Evolutionary conservation across 495 filamentous ascomycete genomes (phyloP), one percentile per base, ranked within the genome.

Genomic region (Neurospora pannonica): DNA sequence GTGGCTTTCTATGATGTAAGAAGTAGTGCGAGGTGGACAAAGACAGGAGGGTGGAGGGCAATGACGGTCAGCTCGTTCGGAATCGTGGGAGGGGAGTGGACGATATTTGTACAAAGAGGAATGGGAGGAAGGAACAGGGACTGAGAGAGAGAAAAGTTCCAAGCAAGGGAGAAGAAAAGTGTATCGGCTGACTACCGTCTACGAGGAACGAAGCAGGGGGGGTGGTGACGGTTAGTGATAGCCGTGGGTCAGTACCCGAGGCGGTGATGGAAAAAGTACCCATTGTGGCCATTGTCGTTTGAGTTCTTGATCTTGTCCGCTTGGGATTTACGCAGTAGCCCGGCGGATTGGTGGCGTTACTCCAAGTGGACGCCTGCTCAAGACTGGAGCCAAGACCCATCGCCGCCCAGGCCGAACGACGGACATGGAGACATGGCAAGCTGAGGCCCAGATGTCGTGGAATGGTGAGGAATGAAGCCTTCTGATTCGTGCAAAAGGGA

Each of bases 51-150:
- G 11, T 38, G 31, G 19, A 31, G 40, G 43, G 21, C 34, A 46
- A n/a, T 21, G 31, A 34, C 19, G 4, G 13, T 28, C 28, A 71
- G 38, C 42, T 71, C 36, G n/a, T 75, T 71, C 31, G 38, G n/a
- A 24, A 10, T 24, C 6, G 70, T 34, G 71, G 34, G 73, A 67
- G 74, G 77, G 77, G 72, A 28, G 77, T 54, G 74, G 37, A 73
- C 42, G 74, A 76, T 82, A 82, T 81, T 78, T 82, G 79, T 82
- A 82, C 75, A 75, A 75, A 76, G 70, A 70, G 70, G 71, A 46
- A 43, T 40, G 54, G 48, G 70, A 54, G 13, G n/a, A 40, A 38
- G 72, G 34, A 54, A 34, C 11, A 17, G 5, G 54, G 31, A 67
- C 31, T 34, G 15, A 1, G 24, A 62, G 24, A 62, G 54, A 67